Conservation (phyloP, 2,329 filamentous ascomycete species). For the Trichoderma endophyticum region DNA sequence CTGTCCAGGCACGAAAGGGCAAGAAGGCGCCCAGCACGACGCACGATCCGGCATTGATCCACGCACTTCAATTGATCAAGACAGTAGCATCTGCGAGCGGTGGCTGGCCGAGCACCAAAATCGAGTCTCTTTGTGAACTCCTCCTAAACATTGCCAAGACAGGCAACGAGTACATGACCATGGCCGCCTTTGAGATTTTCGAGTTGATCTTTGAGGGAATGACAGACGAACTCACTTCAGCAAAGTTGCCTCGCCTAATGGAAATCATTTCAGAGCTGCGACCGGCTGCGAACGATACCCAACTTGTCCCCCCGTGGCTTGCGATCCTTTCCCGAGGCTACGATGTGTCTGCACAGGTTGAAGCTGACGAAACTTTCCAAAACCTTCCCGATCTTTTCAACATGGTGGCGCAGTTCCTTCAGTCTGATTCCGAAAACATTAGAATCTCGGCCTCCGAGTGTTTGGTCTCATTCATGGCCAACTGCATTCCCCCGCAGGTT, state of each 20-base stretch:
- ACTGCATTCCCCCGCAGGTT: slow-evolving; percentile 79
- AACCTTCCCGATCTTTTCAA: slow-evolving; percentile 83
- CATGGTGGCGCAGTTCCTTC: slow-evolving; percentile 75
- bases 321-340: slow-evolving; percentile 92
- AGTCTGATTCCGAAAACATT: slow-evolving; percentile 88
- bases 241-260: slow-evolving; percentile 83
- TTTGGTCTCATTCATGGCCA: slow-evolving; percentile 86
- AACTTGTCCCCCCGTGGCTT: slow-evolving; percentile 93
- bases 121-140: slow-evolving; percentile 85
- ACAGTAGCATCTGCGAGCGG: slow-evolving; percentile 81
- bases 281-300: slow-evolving; percentile 88
- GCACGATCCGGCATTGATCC: slow-evolving; percentile 82
- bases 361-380: slow-evolving; percentile 86
- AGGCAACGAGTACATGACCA: slow-evolving; percentile 92
- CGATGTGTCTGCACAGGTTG: slow-evolving; percentile 85
- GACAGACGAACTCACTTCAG: slow-evolving; percentile 79
- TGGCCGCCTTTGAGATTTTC: slow-evolving; percentile 95
- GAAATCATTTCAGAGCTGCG: slow-evolving; percentile 91
- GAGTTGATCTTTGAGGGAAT: slow-evolving; percentile 95
- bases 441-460: slow-evolving; percentile 93
- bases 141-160: slow-evolving; percentile 84
- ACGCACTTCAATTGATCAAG: slow-evolving; percentile 89
- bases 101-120: slow-evolving; percentile 95
- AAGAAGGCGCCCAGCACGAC: slow-evolving; percentile 58
- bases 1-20: slow-evolving; percentile 59